These are phyloP conservation scores for Herpetomonas samuelpessoai DNA, from an alignment of 208 protist species.

Conservation along the genomic window DNA sequence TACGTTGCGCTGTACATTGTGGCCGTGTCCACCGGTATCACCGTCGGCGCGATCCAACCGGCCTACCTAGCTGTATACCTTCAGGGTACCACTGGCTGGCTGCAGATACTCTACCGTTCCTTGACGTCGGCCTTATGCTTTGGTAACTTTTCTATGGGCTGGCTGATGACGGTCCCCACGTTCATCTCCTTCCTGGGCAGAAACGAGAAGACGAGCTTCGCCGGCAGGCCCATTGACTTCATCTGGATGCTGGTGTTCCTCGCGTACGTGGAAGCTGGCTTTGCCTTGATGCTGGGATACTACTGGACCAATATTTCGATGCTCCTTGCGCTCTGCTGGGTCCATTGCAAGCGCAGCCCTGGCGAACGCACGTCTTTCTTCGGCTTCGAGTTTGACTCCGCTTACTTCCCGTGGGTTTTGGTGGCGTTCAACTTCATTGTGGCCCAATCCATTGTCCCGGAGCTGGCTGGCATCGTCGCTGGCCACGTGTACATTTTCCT, in stretches of 20 bases:
- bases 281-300: constrained; percentile 34
- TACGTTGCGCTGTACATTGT: not conserved
- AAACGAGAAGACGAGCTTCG: constrained; percentile 77
- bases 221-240: constrained; percentile 69
- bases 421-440: constrained; percentile 74
- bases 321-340: constrained; percentile 80
- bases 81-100: constrained; percentile 5
- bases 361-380: constrained; percentile 58
- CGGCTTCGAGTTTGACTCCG: constrained; percentile 73
- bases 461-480: constrained; percentile 65
- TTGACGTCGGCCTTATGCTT: constrained; percentile 75
- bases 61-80: not conserved
- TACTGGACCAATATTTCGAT: constrained; percentile 60
- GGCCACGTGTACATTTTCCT: constrained; percentile 83
- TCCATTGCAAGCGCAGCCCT: constrained; percentile 87
- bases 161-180: constrained; percentile 74
- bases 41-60: not conserved
- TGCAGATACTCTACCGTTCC: constrained; percentile 65
- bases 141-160: constrained; percentile 75
- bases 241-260: constrained; percentile 76
- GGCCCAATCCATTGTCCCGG: constrained; percentile 39
- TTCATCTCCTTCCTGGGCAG: constrained; percentile 77
- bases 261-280: constrained; percentile 19
- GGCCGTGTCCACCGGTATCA: not conserved
- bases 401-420: constrained; percentile 82